These are phyloP conservation scores for Cinnamomum micranthum DNA, from an alignment of 164 flowering plant genomes.

Conservation along the genomic window DNA sequence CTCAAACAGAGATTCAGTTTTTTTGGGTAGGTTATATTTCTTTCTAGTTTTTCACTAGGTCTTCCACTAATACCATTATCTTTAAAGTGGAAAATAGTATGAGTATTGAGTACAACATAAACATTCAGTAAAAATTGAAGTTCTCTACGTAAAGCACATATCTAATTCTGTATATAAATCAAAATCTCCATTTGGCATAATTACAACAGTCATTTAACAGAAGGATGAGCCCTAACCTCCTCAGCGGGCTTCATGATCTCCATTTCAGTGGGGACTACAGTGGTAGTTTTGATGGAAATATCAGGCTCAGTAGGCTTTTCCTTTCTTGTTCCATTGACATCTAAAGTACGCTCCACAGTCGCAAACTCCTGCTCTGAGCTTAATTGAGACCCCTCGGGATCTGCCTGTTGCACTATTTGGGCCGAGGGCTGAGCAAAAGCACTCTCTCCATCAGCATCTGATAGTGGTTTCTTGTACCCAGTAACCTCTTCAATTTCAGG, in stretches of 20 bases:
- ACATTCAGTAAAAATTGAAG: too few relatives aligned
- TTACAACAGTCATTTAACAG: not conserved
- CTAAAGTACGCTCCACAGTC: constrained; percentile 6
- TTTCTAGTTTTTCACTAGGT: too few relatives aligned
- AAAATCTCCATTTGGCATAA: too few relatives aligned
- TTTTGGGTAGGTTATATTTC: too few relatives aligned
- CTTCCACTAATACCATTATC: too few relatives aligned
- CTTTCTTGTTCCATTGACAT: not conserved
- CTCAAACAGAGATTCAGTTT: too few relatives aligned
- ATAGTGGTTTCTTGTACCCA: not conserved
- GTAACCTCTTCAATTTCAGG: not conserved
- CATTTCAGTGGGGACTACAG: constrained; percentile 9
- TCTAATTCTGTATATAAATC: too few relatives aligned
- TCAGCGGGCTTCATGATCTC: constrained; percentile 8
- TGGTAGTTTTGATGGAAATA: not conserved
- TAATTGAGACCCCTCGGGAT: not conserved
- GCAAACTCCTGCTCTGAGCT: constrained; percentile 6
- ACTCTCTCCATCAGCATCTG: not conserved
- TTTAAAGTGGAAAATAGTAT: too few relatives aligned
- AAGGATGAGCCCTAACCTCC: constrained; percentile 27
- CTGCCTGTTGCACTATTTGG: not conserved
- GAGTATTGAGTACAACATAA: too few relatives aligned
- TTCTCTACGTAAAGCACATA: too few relatives aligned
- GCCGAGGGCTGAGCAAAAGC: not conserved
- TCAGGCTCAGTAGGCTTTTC: constrained; percentile 14